A percentile compares a stretch with the other conserved stretches of the same genome.
phyloP scores from a whole-genome alignment of 2,329 filamentous ascomycete genomes.

The Chaetomiaceae sp. region DNA sequence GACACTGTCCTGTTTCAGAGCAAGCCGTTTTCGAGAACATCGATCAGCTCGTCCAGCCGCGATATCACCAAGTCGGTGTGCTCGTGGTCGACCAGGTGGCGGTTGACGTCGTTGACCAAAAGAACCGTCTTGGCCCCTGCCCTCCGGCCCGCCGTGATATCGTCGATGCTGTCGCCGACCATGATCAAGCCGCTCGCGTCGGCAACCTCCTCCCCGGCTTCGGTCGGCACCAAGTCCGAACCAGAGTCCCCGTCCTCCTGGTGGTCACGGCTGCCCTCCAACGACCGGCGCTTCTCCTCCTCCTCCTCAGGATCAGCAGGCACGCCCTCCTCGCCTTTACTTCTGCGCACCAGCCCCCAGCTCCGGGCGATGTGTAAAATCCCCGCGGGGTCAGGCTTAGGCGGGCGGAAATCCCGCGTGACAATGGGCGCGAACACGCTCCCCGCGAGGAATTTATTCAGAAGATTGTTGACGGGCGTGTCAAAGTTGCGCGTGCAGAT shows the following conservation, averaged over 20 bases:
- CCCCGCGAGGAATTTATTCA: slow-evolving; percentile 67
- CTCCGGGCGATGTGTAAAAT: slow-evolving; percentile 77
- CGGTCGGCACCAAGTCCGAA: slow-evolving; percentile 10
- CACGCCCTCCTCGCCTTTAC: slow-evolving; percentile 21
- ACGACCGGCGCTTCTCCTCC: slow-evolving; percentile 15
- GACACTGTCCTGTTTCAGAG: slow-evolving; percentile 8
- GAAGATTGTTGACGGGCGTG: slow-evolving; percentile 67
- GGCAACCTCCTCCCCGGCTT: slow-evolving; percentile 26
- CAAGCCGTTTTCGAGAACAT: slow-evolving; percentile 71
- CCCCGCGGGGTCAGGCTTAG: slow-evolving; percentile 84
- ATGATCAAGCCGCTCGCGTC: slow-evolving; percentile 53
- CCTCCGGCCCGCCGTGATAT: slow-evolving; percentile 79
- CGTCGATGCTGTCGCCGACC: slow-evolving; percentile 81
- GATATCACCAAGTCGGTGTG: slow-evolving; percentile 72
- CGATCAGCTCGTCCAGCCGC: slow-evolving; percentile 70
- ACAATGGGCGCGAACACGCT: slow-evolving; percentile 73
- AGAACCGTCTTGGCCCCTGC: slow-evolving; percentile 91
- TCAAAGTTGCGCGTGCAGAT: slow-evolving; percentile 96
- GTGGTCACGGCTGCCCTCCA: slow-evolving; percentile 15
- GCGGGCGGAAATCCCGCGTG: slow-evolving; percentile 75
- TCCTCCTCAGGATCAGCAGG: slow-evolving; percentile 13
- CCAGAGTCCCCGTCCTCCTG: slow-evolving; percentile 20
- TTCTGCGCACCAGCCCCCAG: slow-evolving; percentile 59
- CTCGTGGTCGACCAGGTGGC: slow-evolving; percentile 62
- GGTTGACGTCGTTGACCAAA: slow-evolving; percentile 78